These are phyloP conservation scores for Boletus sp. DNA, from an alignment of 768 basidiomycete genomes.

Conservation along the genomic window DNA sequence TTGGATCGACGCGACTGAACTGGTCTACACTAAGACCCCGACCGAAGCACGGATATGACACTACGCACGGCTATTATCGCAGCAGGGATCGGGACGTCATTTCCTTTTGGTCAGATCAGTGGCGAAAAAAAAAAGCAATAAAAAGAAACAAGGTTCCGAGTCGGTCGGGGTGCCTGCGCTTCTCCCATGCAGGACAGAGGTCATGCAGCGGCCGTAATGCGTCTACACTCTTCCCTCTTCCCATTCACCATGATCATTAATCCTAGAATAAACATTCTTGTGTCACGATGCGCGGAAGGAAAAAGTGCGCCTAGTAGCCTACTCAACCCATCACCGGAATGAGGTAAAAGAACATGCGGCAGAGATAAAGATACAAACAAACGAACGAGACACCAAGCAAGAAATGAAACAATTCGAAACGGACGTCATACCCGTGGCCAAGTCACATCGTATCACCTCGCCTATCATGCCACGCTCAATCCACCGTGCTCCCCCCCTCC, in stretches of 20 bases:
- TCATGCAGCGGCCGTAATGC: constrained; percentile 20
- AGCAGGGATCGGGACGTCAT: constrained; percentile 1
- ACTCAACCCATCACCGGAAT: constrained; percentile 2
- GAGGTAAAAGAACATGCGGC: constrained; percentile 18
- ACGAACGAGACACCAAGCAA: neutral
- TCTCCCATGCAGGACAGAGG: constrained; percentile 13
- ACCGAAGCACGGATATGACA: neutral
- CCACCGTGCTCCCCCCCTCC: constrained; percentile 2
- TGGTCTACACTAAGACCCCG: neutral
- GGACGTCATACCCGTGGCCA: constrained; percentile 4
- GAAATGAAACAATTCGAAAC: constrained; percentile 2
- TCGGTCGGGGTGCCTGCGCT: constrained; percentile 20
- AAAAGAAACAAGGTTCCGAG: constrained; percentile 29
- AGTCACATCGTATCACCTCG: constrained; percentile 13
- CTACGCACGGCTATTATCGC: neutral
- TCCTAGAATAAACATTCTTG: constrained; percentile 21
- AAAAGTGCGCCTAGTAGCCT: neutral
- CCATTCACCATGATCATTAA: constrained; percentile 21
- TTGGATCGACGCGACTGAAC: constrained; percentile 11
- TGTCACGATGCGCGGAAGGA: constrained; percentile 6
- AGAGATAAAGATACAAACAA: constrained; percentile 14
- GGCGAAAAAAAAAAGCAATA: neutral
- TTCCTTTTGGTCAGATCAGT: neutral
- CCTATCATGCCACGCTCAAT: constrained; percentile 13
- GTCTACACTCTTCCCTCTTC: constrained; percentile 17